These are phyloP conservation scores for Talaromyces albobiverticillius DNA, from an alignment of 2,329 filamentous ascomycete genomes.

Conservation along the genomic window DNA sequence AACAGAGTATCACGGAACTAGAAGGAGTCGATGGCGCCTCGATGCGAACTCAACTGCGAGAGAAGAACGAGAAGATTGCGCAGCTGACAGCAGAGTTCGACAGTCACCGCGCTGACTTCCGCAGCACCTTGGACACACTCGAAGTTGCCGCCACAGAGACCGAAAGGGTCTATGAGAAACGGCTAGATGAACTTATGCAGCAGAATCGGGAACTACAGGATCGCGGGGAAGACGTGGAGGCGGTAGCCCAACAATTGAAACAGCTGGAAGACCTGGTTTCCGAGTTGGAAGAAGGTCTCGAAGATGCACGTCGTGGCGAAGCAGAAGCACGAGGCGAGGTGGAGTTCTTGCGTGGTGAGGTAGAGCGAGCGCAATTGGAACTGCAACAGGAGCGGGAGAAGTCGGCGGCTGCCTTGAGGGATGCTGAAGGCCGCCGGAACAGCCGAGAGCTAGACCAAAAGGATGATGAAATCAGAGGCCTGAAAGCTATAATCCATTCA, in stretches of 20 bases:
- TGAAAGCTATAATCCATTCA: conserved; percentile 97
- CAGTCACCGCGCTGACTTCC: conserved; percentile 88
- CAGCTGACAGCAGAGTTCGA: conserved; percentile 94
- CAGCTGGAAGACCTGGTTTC: conserved; percentile 94
- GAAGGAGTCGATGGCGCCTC: conserved; percentile 74
- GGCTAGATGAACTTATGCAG: conserved; percentile 61
- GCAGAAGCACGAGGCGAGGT: conserved; percentile 94
- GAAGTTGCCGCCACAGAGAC: conserved; percentile 96
- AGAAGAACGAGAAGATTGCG: conserved; percentile 96
- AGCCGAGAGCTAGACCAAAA: conserved; percentile 85
- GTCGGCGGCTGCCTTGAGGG: conserved; percentile 60
- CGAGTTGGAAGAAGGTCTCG: conserved; percentile 92
- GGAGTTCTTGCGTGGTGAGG: conserved; percentile 90
- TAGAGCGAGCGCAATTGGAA: conserved; percentile 86
- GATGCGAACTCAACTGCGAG: conserved; percentile 75
- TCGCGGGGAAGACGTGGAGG: conserved; percentile 83
- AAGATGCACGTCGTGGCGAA: conserved; percentile 90
- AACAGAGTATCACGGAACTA: conserved; percentile 78
- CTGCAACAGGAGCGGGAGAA: conserved; percentile 85
- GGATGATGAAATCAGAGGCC: conserved; percentile 92
- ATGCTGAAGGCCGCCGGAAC: conserved; percentile 43
- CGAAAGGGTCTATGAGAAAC: conserved; percentile 79
- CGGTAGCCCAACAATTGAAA: conserved; percentile 85
- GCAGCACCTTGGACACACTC: conserved; percentile 93
- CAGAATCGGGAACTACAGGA: conserved; percentile 82